phyloP scores from a whole-genome alignment of 1,284 basidiomycete genomes.

The Hypsizygus ulmarius region DNA sequence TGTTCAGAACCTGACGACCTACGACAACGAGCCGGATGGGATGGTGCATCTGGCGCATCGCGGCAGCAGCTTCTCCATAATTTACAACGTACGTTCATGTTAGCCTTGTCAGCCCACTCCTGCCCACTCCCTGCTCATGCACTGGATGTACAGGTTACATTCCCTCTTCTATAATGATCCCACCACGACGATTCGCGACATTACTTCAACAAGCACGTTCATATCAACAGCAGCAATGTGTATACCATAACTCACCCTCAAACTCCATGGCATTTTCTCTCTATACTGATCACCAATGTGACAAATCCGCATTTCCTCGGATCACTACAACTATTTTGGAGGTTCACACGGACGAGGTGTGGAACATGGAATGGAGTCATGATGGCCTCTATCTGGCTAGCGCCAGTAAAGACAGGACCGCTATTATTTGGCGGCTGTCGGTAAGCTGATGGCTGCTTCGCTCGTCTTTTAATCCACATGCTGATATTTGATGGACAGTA shows the following conservation, averaged over 20 bases:
- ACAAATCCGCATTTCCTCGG: slow-evolving; percentile 79
- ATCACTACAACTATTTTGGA: slow-evolving; percentile 81
- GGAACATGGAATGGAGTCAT: slow-evolving; percentile 94
- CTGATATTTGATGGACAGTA: slow-evolving; percentile 11
- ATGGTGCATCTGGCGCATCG: slow-evolving; percentile 81
- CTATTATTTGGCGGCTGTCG: slow-evolving; percentile 87
- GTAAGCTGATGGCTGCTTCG: slow-evolving; percentile 43
- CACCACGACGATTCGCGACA: slow-evolving; percentile 81
- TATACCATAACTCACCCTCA: slow-evolving; percentile 75
- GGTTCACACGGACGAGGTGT: slow-evolving; percentile 91
- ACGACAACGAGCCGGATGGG: slow-evolving; percentile 82
- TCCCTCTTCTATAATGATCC: slow-evolving; percentile 89
- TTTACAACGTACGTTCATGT: slow-evolving; percentile 69
- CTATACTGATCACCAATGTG: slow-evolving; percentile 84
- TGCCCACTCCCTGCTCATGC: background rate
- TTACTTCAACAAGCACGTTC: slow-evolving; percentile 85
- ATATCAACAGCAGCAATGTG: slow-evolving; percentile 75
- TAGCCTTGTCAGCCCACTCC: background rate
- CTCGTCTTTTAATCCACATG: background rate
- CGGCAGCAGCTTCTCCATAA: slow-evolving; percentile 73
- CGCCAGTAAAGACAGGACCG: slow-evolving; percentile 82
- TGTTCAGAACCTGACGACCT: slow-evolving; percentile 84
- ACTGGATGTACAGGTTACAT: slow-evolving; percentile 63
- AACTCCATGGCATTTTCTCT: slow-evolving; percentile 70
- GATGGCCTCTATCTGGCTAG: slow-evolving; percentile 84